A percentile compares a stretch with the other conserved stretches of the same genome.
Evolutionary conservation across 805 yeast species (phyloP).

Genomic region (Nakazawaea wyomingensis): DNA sequence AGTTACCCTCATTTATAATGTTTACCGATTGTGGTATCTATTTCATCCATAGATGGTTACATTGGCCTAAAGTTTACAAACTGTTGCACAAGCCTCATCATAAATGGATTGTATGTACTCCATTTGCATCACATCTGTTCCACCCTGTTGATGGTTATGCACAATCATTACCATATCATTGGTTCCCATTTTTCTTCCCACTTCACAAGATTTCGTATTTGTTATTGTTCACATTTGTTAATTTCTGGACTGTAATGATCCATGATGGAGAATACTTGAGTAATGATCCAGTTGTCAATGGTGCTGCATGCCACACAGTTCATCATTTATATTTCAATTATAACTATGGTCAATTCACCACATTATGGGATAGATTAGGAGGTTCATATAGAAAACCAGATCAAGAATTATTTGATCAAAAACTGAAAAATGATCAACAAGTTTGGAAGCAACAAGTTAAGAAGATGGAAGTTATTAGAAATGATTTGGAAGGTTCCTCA

Average conservation of each 20-base stretch:
- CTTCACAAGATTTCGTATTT: constrained; percentile 83
- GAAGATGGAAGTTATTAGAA: constrained; percentile 75
- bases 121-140: constrained; percentile 97
- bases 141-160: constrained; percentile 96
- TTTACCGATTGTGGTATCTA: constrained; percentile 95
- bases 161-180: constrained; percentile 90
- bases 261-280: constrained; percentile 97
- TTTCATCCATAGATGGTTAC: constrained; percentile 86
- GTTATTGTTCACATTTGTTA: constrained; percentile 80
- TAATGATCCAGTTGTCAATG: constrained; percentile 89
- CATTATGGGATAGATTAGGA: constrained; percentile 96
- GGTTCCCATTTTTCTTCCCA: constrained; percentile 89
- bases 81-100: constrained; percentile 93
- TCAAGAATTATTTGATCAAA: constrained; percentile 68
- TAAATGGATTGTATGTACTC: constrained; percentile 98
- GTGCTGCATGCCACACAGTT: constrained; percentile 97
- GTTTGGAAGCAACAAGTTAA: constrained; percentile 68
- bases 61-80: constrained; percentile 88
- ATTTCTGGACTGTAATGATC: constrained; percentile 98
- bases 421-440: constrained; percentile 47
- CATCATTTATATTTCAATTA: constrained; percentile 97
- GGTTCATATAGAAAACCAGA: constrained; percentile 93
- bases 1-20: constrained; percentile 74
- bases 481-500: constrained; percentile 72
- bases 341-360: constrained; percentile 97